Conservation (phyloP, 129 eudicot genomes). For the Saussurea involucrata region DNA sequence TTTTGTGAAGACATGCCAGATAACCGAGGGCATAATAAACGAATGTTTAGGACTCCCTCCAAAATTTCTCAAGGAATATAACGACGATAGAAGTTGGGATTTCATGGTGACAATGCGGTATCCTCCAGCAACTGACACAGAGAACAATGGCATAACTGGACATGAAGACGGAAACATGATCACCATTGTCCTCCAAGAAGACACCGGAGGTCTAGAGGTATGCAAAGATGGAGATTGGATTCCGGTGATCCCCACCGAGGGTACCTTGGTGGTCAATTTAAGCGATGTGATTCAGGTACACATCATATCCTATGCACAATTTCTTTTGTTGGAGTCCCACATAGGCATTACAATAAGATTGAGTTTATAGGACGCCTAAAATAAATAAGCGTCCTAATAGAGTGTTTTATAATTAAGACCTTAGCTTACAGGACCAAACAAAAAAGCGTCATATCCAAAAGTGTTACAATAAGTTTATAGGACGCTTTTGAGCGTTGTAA, state of each 20-base stretch:
- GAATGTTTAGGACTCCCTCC: conserved; percentile 56
- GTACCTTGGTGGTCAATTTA: conserved; percentile 54
- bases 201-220: conserved; percentile 60
- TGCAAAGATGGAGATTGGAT: conserved; percentile 50
- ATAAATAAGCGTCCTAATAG: no score
- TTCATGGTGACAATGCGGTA: conserved; percentile 42
- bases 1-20: conserved; percentile 32
- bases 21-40: conserved; percentile 40
- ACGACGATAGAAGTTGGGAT: conserved; percentile 47
- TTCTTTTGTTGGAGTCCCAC: not conserved
- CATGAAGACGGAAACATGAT: conserved; percentile 52
- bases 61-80: conserved; percentile 42
- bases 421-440: no score
- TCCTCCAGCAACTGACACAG: conserved; percentile 38
- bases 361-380: no score
- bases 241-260: conserved; percentile 38
- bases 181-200: conserved; percentile 56
- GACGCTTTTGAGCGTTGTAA: no score
- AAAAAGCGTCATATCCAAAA: no score
- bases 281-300: conserved; percentile 49
- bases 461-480: no score
- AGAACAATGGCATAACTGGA: conserved; percentile 42
- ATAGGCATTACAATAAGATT: no score
- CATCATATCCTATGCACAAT: not conserved
- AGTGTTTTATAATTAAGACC: no score